Base-by-base conservation (phyloP, 441 rosid genomes). In the Euphorbia celastroides region DNA sequence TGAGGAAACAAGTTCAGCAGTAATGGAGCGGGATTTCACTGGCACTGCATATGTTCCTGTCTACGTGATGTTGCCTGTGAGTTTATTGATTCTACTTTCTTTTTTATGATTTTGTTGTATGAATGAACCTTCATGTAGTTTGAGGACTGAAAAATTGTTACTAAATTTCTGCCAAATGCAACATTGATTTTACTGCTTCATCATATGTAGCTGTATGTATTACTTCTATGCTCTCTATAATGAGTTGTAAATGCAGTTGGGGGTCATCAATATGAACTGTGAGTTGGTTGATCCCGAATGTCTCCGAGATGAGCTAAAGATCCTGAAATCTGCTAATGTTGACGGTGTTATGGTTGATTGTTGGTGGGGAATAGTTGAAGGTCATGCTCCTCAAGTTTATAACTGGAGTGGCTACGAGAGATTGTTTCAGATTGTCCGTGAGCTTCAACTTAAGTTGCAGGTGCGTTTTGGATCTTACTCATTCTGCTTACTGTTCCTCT, bases 321-420 rank as follows among this genome's bases (percentile, higher is more conserved):
- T 78, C 57, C 81, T 95, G 81, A 92, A 92, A 75, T 84, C 98
- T 70, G 77, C 85, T 68, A 83, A 83, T 67, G 80, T 88, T 50
- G 97, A 94, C 77, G 98, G 98, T 42, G 83, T 92, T 60, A 84
- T 81, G 83, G 92, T 88, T 68, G 91, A 94, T 78, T 94, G 99
- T 80, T 94, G 99, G 99, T 94, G 99, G 99, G 98, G 99, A 70
- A 88, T 94, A 76, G 99, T 89, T 30, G 98, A 92, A 84, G 92
- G 90, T 62, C 92, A 87, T 78, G 78, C 86, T 62, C 99, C 99
- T 1, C 93, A 69, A 69, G 97, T 89, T 66, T 94, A 92, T 81
- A 89, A 86, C 72, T 92, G 99, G 99, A 92, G 74, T 74, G 99
- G 98, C 64, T 94, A 94, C 82, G 80, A 72, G 75, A 84, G 84